phyloP scores from a whole-genome alignment of 2,329 filamentous ascomycete genomes.

The Macrophomina pseudophaseolina region DNA sequence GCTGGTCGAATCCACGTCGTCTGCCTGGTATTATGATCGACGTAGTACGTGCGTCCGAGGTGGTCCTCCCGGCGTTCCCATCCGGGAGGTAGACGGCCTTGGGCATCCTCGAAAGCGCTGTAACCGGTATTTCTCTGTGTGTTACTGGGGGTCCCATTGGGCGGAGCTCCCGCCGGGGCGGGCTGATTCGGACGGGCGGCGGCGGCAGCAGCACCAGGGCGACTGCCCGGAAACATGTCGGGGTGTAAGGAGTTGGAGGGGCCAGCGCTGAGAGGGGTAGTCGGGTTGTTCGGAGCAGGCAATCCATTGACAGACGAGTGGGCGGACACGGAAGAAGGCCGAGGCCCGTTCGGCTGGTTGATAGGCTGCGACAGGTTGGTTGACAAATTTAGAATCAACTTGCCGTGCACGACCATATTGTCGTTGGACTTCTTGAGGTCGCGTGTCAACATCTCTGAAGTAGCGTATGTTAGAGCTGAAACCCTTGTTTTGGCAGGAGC shows the following conservation, averaged over 20 bases:
- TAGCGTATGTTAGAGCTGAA: conserved; percentile 34
- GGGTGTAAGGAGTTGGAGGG: conserved; percentile 43
- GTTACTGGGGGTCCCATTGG: conserved; percentile 49
- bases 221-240: conserved; percentile 43
- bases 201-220: conserved; percentile 33
- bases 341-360: conserved; percentile 33
- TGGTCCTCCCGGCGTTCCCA: conserved; percentile 98
- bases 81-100: conserved; percentile 86
- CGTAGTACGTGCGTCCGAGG: conserved; percentile 93
- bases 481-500: background rate
- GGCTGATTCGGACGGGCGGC: conserved; percentile 38
- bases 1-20: conserved; percentile 96
- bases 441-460: conserved; percentile 88
- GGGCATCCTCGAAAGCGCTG: conserved; percentile 95
- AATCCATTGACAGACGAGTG: conserved; percentile 47
- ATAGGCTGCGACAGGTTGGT: conserved; percentile 81
- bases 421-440: conserved; percentile 98
- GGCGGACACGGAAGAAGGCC: conserved; percentile 33
- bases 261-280: conserved; percentile 19
- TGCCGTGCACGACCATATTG: conserved; percentile 96
- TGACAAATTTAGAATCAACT: conserved; percentile 94
- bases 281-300: conserved; percentile 31
- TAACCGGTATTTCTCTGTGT: conserved; percentile 53
- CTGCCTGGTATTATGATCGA: conserved; percentile 95
- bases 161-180: conserved; percentile 35